Base-by-base conservation (phyloP, 2,329 filamentous ascomycete species). In the Chaetomium olivaceum region DNA sequence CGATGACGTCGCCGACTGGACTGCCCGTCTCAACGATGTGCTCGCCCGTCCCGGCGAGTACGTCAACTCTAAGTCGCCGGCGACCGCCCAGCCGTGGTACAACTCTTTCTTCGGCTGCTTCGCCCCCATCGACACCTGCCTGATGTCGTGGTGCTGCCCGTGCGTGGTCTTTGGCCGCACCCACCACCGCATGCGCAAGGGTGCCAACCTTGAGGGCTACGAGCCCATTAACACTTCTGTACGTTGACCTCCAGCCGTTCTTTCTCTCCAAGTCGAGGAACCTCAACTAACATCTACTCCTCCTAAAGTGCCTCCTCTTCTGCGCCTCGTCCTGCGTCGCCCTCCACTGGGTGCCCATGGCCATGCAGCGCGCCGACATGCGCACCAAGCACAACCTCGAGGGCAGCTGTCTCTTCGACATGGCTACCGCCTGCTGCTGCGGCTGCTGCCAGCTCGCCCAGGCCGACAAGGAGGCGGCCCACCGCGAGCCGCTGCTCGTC, bases 161-260 rank as follows among this genome's bases (percentile, higher is more conserved):
- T 83, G 81, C 67, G 74, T 83, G 36, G 81, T 80, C 39, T 83
- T 82, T 58, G 80, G 80, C 73, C 81, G 80, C 77, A 82, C 80
- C 31, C 76, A 82, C 63, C 81, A 83, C 68, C 78, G 81, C 23
- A 71, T 82, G 12, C 75, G 74, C 65, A 79, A 79, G 73, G 75
- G 77, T 29, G 75, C 71, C 43, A 76, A 73, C 63, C 76, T 83
- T 8, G 67, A 77, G 21, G 80, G 79, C 16, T 83, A 80, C 39
- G 78, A 82, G 75, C 76, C 79, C 36, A 73, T 81, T 71, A 83
- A 83, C 74, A 80, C 79, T 14, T 78, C 78, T 39, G 81, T 83
- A 75, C 29, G 80, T 75, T 6, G 7, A 27, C 19, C 6, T 36
- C 25, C 25, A 1, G n/a, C 19, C 33, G n/a, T 23, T 31, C 1